phyloP scores from a whole-genome alignment of 2,329 filamentous ascomycete species.

The Aspergillus tubingensis region DNA sequence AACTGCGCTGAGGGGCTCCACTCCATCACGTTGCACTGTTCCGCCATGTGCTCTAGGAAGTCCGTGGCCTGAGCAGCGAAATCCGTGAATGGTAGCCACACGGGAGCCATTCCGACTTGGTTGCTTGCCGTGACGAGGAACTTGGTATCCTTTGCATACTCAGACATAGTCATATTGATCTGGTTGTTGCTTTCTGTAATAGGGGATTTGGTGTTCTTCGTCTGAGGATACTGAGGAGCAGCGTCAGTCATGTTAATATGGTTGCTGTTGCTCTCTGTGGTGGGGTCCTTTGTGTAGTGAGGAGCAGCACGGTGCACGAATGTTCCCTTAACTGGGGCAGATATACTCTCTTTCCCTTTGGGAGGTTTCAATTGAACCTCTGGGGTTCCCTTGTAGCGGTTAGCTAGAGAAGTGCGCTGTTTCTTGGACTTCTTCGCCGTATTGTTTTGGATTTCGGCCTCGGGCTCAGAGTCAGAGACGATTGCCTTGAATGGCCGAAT shows the following conservation, averaged over 20 bases:
- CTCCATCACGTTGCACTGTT: conserved; percentile 14
- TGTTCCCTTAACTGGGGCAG: too few species aligned
- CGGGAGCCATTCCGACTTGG: conserved; percentile 18
- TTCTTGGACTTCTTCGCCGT: background rate
- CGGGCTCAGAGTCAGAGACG: background rate
- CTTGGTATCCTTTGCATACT: background rate
- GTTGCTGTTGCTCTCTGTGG: too few species aligned
- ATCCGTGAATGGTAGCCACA: conserved; percentile 19
- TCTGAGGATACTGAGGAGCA: too few species aligned
- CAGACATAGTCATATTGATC: too few species aligned
- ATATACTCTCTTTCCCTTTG: too few species aligned
- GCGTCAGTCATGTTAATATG: too few species aligned
- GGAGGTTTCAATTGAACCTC: background rate
- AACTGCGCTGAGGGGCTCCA: conserved; percentile 17
- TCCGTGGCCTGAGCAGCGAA: conserved; percentile 14
- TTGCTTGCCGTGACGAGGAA: conserved; percentile 20
- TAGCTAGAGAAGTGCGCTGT: too few species aligned
- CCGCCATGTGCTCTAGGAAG: conserved; percentile 20
- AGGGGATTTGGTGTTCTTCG: too few species aligned
- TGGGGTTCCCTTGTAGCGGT: too few species aligned
- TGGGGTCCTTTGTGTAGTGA: too few species aligned
- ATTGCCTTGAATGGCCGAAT: background rate
- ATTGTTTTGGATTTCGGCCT: background rate
- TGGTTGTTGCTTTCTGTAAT: background rate
- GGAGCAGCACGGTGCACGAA: too few species aligned